Conservation (phyloP, 2,329 filamentous ascomycete species). For the Verticillium isaacii region DNA sequence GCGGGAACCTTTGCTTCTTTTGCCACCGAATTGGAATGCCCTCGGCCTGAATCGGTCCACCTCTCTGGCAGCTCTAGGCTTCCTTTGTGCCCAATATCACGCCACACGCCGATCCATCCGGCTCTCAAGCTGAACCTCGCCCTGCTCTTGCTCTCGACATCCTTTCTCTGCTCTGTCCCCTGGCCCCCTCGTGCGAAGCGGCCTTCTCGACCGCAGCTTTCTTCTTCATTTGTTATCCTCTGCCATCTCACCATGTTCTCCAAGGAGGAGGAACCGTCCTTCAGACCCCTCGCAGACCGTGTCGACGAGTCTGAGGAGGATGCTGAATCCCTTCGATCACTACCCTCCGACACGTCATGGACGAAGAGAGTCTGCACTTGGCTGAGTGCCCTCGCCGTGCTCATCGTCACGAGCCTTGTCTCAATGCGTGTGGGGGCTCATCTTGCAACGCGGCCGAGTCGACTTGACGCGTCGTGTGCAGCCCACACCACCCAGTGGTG, state of each 20-base stretch:
- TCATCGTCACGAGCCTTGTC: constrained; percentile 11
- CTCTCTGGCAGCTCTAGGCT: not conserved
- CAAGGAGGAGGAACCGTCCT: constrained; percentile 4
- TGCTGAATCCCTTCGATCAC: constrained; percentile 3
- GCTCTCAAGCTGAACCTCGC: not conserved
- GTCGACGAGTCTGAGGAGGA: constrained; percentile 14
- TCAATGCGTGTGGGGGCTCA: constrained; percentile 14
- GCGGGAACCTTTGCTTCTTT: not conserved
- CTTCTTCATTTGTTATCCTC: not conserved
- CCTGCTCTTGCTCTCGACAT: not conserved
- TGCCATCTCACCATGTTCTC: constrained; percentile 12
- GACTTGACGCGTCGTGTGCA: constrained; percentile 19
- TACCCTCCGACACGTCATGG: not conserved
- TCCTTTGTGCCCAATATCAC: not conserved
- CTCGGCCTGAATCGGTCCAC: not conserved
- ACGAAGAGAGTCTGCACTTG: constrained; percentile 4
- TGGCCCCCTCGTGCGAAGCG: not conserved
- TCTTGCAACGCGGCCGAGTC: constrained; percentile 7
- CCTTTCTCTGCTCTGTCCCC: not conserved
- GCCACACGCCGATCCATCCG: not conserved
- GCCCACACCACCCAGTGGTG: constrained; percentile 31
- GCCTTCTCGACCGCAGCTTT: not conserved
- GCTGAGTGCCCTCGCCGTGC: constrained; percentile 2
- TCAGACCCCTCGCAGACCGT: constrained; percentile 9
- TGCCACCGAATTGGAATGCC: not conserved